Evolutionary conservation across 345 rosid genomes (phyloP).

Genomic region (Geranium brycei): DNA sequence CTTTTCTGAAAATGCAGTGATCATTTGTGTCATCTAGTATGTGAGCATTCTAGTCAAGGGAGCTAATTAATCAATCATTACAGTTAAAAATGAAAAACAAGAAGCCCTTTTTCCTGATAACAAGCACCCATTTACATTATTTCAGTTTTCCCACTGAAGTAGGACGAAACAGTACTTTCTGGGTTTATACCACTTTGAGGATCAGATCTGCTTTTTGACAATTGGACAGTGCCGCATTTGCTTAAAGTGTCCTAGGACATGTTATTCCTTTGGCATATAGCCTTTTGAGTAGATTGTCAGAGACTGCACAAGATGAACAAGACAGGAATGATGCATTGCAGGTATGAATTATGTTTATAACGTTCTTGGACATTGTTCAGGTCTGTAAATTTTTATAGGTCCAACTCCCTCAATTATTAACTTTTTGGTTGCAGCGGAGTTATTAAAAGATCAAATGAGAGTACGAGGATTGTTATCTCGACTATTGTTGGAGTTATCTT

Average conservation of each 20-base stretch:
- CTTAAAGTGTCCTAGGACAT: neutral
- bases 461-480: conserved; percentile 38
- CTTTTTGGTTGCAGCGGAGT: conserved; percentile 38
- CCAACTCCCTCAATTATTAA: neutral
- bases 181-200: neutral
- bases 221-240: neutral
- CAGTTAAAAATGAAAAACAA: neutral
- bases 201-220: neutral
- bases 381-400: neutral
- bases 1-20: too few species aligned
- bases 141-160: neutral
- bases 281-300: conserved; percentile 15
- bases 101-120: neutral
- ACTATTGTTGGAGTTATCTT: conserved; percentile 49
- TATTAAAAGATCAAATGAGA: conserved; percentile 42
- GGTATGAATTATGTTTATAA: conserved; percentile 23
- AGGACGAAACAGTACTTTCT: neutral
- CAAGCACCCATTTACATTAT: neutral
- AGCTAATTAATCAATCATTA: too few species aligned
- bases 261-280: conserved; percentile 4
- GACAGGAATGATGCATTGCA: conserved; percentile 55
- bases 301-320: conserved; percentile 8
- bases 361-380: neutral
- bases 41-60: neutral
- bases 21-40: too few species aligned